Base-by-base conservation (phyloP, 2,329 filamentous ascomycete genomes). In the Colletotrichum spaethianum region DNA sequence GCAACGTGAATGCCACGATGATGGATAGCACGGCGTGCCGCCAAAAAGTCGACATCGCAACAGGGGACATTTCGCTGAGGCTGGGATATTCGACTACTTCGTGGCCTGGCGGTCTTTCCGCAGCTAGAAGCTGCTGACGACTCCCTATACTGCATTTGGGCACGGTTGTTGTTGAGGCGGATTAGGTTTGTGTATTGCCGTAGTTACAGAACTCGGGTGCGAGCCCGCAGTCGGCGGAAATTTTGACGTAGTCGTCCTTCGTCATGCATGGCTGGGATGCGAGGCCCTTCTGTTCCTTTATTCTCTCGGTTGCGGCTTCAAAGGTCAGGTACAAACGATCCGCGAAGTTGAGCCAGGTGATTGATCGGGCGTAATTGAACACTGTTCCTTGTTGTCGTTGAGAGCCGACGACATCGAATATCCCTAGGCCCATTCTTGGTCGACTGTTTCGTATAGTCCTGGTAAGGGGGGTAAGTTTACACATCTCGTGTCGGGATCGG, bases 261-360 rank as follows among this genome's bases (percentile, higher is more conserved):
- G 56, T 59, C 6, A 5, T 14, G 38, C 9, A 2, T 12, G n/a
- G 38, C 56, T 28, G 56, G 31, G 56, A 44, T 2, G 9, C 4
- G 26, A 42, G 16, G 7, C 14, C 18, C 2, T 20, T 23, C 1
- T 44, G 14, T 1, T 42, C 4, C 23, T 20, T 28, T 16, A 31
- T 59, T 16, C 26, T 28, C 5, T 59, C 7, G 4, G 44, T 60
- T 6, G 75, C 66, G 48, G 26, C 53, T 38, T 72, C 61, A 23
- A 75, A 73, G 14, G 67, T 57, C 40, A 59, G 33, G 50, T 73
- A 60, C 1, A 75, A 42, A 7, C 66, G 67, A 26, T 68, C 73
- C 3, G 74, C 66, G 56, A 75, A 61, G 31, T 75, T 70, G 63
- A 74, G 73, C 74, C 74, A 75, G 14, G 74, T 72, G 64, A 75